Base-by-base conservation (phyloP, 2,329 filamentous ascomycete genomes). In the Diaporthe sp. region DNA sequence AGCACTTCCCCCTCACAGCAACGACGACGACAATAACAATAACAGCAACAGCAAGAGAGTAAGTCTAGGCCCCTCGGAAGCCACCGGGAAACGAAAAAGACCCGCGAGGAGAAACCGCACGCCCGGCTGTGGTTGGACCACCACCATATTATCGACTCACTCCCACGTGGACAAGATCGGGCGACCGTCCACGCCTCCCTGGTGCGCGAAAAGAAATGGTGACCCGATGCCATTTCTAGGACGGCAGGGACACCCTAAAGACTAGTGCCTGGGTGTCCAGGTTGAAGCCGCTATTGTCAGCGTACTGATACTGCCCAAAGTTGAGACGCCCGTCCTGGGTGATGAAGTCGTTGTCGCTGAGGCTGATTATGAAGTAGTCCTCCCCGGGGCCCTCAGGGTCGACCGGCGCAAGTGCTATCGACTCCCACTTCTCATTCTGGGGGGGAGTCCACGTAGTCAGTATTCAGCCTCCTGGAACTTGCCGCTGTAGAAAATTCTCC, bases 401-500 rank as follows among this genome's bases (percentile, higher is more conserved):
- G 9, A 91, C 88, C 1, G 92, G 92, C 3, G 91, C 87, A 34
- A 94, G 81, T 3, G 90, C 90, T 65, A 95, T 83, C 28, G 89
- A 90, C 85, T 95, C 93, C 93, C 93, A 95, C 81, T 95, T 95
- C 86, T 95, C 93, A 79, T 95, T 94, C 81, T 42, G n/a, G 13
- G 49, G 49, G 13, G 39, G 3, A 13, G 25, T 28, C 2, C 31
- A 34, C 15, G 10, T 17, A 5, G 25, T 42, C 5, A 42, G 49
- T 2, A 49, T 34, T 13, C 57, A 42, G 42, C 9, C 20, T 22
- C 25, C 25, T 47, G 39, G 42, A 39, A 28, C 20, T 47, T 63
- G 42, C 39, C 65, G 65, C 34, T 55, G 51, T 55, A 70, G 31
- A 70, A 70, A 55, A 42, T 55, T 7, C 28, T 34, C n/a, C 25